Evolutionary conservation across 352 stramenopile species (phyloP).

Genomic region (Pythium dissimile): DNA sequence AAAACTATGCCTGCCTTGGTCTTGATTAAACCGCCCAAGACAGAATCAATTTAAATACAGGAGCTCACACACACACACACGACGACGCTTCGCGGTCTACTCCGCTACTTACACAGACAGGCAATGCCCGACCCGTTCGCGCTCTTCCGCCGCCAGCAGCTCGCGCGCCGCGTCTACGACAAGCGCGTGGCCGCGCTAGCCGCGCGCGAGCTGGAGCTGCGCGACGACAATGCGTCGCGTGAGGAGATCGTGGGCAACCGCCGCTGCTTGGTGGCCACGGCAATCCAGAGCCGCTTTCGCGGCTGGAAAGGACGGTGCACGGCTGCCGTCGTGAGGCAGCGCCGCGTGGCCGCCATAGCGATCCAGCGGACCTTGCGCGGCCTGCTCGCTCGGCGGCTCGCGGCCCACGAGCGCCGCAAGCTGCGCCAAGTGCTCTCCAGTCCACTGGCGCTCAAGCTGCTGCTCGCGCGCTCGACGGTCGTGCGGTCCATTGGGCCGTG

Average conservation of each 20-base stretch:
- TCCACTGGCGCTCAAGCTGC: constrained; percentile 54
- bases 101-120: background rate
- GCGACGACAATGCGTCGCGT: constrained; percentile 55
- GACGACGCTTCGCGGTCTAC: background rate
- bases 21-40: background rate
- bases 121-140: constrained; percentile 46
- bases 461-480: constrained; percentile 63
- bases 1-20: too few species aligned
- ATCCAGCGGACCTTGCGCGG: constrained; percentile 62
- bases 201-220: constrained; percentile 37
- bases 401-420: constrained; percentile 42
- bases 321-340: constrained; percentile 24
- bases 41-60: background rate
- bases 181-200: constrained; percentile 45
- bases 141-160: constrained; percentile 43
- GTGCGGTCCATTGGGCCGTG: constrained; percentile 61
- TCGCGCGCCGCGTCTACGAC: constrained; percentile 53
- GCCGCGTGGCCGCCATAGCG: constrained; percentile 46
- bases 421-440: constrained; percentile 63
- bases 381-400: constrained; percentile 39
- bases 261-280: constrained; percentile 68
- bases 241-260: constrained; percentile 76
- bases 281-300: constrained; percentile 59
- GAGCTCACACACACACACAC: background rate
- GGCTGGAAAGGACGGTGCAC: constrained; percentile 54